phyloP scores from a whole-genome alignment of 169 alveolate species.

The Plasmodium yoelii region DNA sequence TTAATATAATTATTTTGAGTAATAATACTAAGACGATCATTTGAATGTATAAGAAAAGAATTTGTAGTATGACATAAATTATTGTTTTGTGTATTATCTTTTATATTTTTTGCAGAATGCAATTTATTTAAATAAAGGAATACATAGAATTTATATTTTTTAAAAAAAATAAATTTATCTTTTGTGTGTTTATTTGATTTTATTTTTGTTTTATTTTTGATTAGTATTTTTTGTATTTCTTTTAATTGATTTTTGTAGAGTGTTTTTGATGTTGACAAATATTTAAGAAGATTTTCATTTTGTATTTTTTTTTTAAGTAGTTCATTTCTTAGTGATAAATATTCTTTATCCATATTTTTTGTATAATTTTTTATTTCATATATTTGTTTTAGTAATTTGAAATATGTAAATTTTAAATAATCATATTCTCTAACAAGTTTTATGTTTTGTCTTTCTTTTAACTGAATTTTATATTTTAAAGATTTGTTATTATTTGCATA shows the following conservation, averaged over 20 bases:
- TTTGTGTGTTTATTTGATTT: not conserved
- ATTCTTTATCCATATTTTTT: slow-evolving; percentile 16
- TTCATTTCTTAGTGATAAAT: slow-evolving; percentile 44
- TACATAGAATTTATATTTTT: slow-evolving; percentile 27
- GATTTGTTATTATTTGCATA: slow-evolving; percentile 25
- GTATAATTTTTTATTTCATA: slow-evolving; percentile 43
- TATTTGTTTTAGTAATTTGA: slow-evolving; percentile 41
- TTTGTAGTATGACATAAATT: not conserved
- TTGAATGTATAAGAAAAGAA: not conserved
- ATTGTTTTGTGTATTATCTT: not conserved
- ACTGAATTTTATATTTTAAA: slow-evolving; percentile 14
- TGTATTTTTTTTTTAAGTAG: slow-evolving; percentile 40
- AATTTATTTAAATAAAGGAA: slow-evolving; percentile 35
- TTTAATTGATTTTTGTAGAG: slow-evolving; percentile 23
- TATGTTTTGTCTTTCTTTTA: slow-evolving; percentile 18
- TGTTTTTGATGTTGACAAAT: slow-evolving; percentile 21
- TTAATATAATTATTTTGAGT: not conserved
- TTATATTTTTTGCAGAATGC: slow-evolving; percentile 4
- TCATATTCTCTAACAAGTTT: slow-evolving; percentile 31
- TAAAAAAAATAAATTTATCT: slow-evolving; percentile 17
- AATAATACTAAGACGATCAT: not conserved
- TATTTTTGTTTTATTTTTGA: not conserved
- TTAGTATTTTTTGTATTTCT: not conserved
- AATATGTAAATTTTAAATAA: slow-evolving; percentile 14
- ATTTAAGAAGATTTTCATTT: slow-evolving; percentile 63